A percentile compares a stretch with the other conserved stretches of the same genome.
Evolutionary conservation across 768 basidiomycete genomes (phyloP).

Genomic region (Hemileccinum impolitum): DNA sequence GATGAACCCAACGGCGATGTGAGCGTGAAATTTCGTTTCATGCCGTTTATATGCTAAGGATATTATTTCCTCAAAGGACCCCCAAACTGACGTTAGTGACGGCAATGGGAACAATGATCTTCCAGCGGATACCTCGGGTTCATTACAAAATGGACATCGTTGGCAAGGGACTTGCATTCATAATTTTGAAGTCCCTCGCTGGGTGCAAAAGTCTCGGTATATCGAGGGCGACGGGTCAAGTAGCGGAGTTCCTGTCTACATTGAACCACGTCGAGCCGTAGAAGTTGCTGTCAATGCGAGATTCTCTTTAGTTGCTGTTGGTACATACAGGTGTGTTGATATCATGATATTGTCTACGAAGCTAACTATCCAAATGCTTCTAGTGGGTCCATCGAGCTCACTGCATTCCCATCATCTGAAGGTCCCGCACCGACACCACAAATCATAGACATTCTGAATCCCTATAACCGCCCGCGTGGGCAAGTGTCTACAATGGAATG

Average conservation of each 20-base stretch:
- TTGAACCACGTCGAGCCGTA: conserved; percentile 65
- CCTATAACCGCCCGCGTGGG: conserved; percentile 56
- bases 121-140: conserved; percentile 2
- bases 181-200: conserved; percentile 66
- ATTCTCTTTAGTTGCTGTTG: conserved; percentile 82
- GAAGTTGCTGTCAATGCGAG: conserved; percentile 68
- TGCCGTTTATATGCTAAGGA: conserved; percentile 2
- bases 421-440: conserved; percentile 59
- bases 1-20: conserved; percentile 53
- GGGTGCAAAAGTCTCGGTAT: conserved; percentile 73
- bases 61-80: conserved; percentile 7
- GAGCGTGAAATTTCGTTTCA: conserved; percentile 11
- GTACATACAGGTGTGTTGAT: conserved; percentile 56
- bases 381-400: conserved; percentile 66
- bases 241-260: conserved; percentile 40
- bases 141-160: conserved; percentile 13
- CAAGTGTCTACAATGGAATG: conserved; percentile 72
- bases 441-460: conserved; percentile 57
- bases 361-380: neutral
- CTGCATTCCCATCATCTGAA: conserved; percentile 64
- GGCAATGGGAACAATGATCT: conserved; percentile 5
- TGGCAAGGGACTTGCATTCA: conserved; percentile 86
- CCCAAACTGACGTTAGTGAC: conserved; percentile 2
- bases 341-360: neutral
- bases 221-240: conserved; percentile 45